Evolutionary conservation across 169 alveolate genomes (phyloP).

Genomic region (Plasmodium gonderi): DNA sequence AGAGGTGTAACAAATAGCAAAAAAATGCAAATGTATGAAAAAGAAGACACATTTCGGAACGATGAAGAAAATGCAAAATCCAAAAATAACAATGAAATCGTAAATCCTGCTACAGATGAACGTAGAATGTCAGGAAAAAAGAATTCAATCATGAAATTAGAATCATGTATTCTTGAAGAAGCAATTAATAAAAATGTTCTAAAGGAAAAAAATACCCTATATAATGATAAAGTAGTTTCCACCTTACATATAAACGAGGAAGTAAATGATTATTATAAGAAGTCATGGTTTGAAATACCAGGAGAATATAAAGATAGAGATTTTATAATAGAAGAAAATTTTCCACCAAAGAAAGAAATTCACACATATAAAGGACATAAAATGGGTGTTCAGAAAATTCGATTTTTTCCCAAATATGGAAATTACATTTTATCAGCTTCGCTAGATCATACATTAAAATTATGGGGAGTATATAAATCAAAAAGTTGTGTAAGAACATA

Average conservation of each 20-base stretch:
- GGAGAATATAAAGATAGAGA: slow-evolving; percentile 76
- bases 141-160: slow-evolving; percentile 15
- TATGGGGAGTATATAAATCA: slow-evolving; percentile 94
- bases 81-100: background rate
- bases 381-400: slow-evolving; percentile 93
- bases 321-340: slow-evolving; percentile 72
- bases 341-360: slow-evolving; percentile 93
- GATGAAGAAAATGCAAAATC: slow-evolving; percentile 7
- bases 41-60: background rate
- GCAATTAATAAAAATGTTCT: slow-evolving; percentile 55
- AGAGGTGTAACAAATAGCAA: background rate
- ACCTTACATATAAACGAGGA: slow-evolving; percentile 63
- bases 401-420: slow-evolving; percentile 95
- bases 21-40: background rate
- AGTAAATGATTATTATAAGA: slow-evolving; percentile 29
- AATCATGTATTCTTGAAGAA: slow-evolving; percentile 62
- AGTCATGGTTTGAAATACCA: slow-evolving; percentile 75
- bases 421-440: slow-evolving; percentile 94
- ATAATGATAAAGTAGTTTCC: slow-evolving; percentile 66
- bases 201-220: slow-evolving; percentile 56
- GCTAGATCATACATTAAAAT: slow-evolving; percentile 93
- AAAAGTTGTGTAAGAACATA: slow-evolving; percentile 94
- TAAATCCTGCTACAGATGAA: background rate
- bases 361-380: slow-evolving; percentile 94
- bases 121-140: slow-evolving; percentile 1